Evolutionary conservation across 2,329 filamentous ascomycete genomes (phyloP).

Genomic region (Xylariaceae sp.): DNA sequence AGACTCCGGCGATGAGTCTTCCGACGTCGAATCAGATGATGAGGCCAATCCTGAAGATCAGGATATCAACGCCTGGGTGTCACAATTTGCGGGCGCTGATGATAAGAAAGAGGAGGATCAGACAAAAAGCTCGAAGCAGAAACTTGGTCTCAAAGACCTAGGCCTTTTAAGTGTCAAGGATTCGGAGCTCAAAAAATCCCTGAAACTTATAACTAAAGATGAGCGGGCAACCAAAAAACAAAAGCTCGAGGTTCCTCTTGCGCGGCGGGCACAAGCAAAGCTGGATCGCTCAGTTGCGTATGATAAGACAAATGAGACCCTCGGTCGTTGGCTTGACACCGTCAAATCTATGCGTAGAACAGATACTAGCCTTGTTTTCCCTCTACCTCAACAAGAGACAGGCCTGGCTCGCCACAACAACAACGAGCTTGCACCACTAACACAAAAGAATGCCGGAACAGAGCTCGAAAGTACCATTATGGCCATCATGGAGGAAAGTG

Average conservation of each 20-base stretch:
- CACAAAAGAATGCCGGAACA: slow-evolving; percentile 60
- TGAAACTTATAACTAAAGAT: slow-evolving; percentile 67
- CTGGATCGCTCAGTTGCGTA: slow-evolving; percentile 78
- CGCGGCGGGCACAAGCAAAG: slow-evolving; percentile 79
- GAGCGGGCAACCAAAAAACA: slow-evolving; percentile 52
- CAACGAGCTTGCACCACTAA: slow-evolving; percentile 60
- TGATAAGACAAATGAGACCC: slow-evolving; percentile 83
- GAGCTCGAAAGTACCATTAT: slow-evolving; percentile 83
- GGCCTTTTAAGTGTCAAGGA: slow-evolving; percentile 66
- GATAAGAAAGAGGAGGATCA: slow-evolving; percentile 49
- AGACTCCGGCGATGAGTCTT: slow-evolving; percentile 36
- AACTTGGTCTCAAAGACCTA: slow-evolving; percentile 71
- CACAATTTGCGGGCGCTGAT: slow-evolving; percentile 60
- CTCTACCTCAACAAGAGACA: slow-evolving; percentile 66
- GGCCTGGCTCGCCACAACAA: slow-evolving; percentile 52
- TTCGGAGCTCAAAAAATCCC: slow-evolving; percentile 67
- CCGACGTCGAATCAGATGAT: slow-evolving; percentile 39
- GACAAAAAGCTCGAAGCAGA: slow-evolving; percentile 52
- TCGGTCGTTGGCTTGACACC: slow-evolving; percentile 89
- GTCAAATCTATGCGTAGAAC: slow-evolving; percentile 90
- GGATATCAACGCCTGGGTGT: slow-evolving; percentile 46
- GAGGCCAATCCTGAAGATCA: slow-evolving; percentile 47
- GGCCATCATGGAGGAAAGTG: slow-evolving; percentile 84
- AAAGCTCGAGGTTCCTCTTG: slow-evolving; percentile 76
- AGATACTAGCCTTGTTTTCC: slow-evolving; percentile 77